phyloP scores from a whole-genome alignment of 345 rosid genomes.

The Eutrema heterophyllum region DNA sequence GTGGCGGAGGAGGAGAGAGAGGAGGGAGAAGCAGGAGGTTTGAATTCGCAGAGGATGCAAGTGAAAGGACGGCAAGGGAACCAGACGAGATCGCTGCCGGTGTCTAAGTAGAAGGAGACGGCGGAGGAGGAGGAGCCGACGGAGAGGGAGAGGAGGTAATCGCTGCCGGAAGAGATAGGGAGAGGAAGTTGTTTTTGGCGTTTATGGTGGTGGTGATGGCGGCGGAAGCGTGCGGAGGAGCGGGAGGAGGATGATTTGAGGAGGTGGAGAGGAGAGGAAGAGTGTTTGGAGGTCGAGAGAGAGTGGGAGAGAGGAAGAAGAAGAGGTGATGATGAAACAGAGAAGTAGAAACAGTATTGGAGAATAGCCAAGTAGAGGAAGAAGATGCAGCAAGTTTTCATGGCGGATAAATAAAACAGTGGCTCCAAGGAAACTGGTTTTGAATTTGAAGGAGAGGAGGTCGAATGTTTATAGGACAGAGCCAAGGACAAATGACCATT shows the following conservation, averaged over 20 bases:
- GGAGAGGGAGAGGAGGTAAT: constrained; percentile 74
- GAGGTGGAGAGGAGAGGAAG: constrained; percentile 64
- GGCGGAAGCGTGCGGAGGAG: constrained; percentile 68
- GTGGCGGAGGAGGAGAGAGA: constrained; percentile 47
- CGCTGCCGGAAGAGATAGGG: constrained; percentile 90
- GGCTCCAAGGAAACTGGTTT: constrained; percentile 6
- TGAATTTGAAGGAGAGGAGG: constrained; percentile 14
- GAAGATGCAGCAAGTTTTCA: constrained; percentile 16
- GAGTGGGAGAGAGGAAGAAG: constrained; percentile 63
- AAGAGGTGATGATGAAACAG: constrained; percentile 29
- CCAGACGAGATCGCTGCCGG: constrained; percentile 98
- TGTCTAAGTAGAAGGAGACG: constrained; percentile 82
- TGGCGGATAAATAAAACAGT: constrained; percentile 2
- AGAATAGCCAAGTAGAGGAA: constrained; percentile 22
- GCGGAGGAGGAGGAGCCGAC: constrained; percentile 49
- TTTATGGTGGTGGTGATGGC: constrained; percentile 36
- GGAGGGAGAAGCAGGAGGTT: constrained; percentile 36
- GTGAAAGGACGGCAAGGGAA: constrained; percentile 86
- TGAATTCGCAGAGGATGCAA: constrained; percentile 84
- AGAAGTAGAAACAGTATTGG: constrained; percentile 13
- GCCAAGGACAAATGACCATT: background rate
- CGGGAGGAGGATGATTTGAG: constrained; percentile 71
- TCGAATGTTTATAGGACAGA: constrained; percentile 6
- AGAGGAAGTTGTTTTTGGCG: constrained; percentile 53
- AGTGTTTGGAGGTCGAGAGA: constrained; percentile 51